Percentiles rank a stretch among this genome's conserved stretches.
phyloP scores from a whole-genome alignment of 1,284 basidiomycete species.

The Cryptococcus sp. region DNA sequence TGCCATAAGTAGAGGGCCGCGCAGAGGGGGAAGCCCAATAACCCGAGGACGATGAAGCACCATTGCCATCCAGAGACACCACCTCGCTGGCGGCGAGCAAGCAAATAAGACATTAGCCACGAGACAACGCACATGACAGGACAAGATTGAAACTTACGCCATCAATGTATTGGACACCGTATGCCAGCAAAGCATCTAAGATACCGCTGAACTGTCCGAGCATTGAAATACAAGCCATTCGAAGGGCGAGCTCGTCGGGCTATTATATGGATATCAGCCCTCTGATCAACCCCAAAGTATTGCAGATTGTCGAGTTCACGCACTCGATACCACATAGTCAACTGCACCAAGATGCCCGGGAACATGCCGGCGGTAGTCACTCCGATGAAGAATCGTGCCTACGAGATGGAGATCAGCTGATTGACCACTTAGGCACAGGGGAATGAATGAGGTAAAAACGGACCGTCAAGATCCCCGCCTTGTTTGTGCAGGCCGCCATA shows the following conservation, averaged over 20 bases:
- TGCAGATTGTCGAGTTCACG: too few species aligned
- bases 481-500: constrained; percentile 17
- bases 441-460: background rate
- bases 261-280: too few species aligned
- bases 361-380: background rate
- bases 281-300: too few species aligned
- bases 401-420: too few species aligned
- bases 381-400: too few species aligned
- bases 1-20: constrained; percentile 7
- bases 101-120: too few species aligned
- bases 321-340: background rate
- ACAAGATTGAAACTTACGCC: too few species aligned
- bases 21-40: constrained; percentile 4
- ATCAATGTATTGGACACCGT: constrained; percentile 12
- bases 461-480: background rate
- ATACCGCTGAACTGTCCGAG: constrained; percentile 18
- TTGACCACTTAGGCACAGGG: too few species aligned
- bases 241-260: background rate
- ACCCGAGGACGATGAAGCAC: too few species aligned
- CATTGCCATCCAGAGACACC: too few species aligned
- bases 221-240: constrained; percentile 4
- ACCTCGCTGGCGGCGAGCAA: too few species aligned
- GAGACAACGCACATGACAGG: background rate
- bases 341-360: background rate
- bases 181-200: constrained; percentile 13